Percentiles rank a stretch among this genome's conserved stretches.
phyloP scores from a whole-genome alignment of 2,329 filamentous ascomycete species.

The Spiromastix sp. region DNA sequence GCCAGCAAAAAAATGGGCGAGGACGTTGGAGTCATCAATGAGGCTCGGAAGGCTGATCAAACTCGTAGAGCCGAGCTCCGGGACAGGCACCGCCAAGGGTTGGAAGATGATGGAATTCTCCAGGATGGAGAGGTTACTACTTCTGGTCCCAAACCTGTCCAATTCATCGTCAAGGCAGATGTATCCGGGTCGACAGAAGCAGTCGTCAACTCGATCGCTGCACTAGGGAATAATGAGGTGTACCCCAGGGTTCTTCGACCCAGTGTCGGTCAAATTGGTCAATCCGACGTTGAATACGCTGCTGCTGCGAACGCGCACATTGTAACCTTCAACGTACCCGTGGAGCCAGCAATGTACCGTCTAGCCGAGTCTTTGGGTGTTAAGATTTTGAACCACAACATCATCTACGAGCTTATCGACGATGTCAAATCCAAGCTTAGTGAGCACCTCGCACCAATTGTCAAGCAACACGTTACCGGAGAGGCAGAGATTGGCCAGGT shows the following conservation, averaged over 20 bases:
- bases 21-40: constrained; percentile 70
- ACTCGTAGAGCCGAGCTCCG: constrained; percentile 53
- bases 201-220: constrained; percentile 63
- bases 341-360: constrained; percentile 57
- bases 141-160: constrained; percentile 48
- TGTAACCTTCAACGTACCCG: constrained; percentile 72
- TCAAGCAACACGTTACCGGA: constrained; percentile 63
- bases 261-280: constrained; percentile 64
- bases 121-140: constrained; percentile 27
- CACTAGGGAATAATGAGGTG: constrained; percentile 78
- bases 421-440: constrained; percentile 50
- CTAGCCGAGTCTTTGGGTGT: constrained; percentile 64
- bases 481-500: constrained; percentile 78
- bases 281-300: constrained; percentile 85
- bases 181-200: constrained; percentile 92
- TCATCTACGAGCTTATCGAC: constrained; percentile 43
- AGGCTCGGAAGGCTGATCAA: constrained; percentile 51
- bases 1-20: constrained; percentile 56
- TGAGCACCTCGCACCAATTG: constrained; percentile 54
- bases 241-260: constrained; percentile 65
- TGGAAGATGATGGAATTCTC: constrained; percentile 23
- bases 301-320: constrained; percentile 64
- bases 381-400: constrained; percentile 69
- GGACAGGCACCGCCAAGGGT: constrained; percentile 26
- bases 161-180: constrained; percentile 85